Percentiles rank a stretch among this genome's conserved stretches.
Conservation (phyloP, 768 basidiomycete species). For the Agaricus subrufescens region DNA sequence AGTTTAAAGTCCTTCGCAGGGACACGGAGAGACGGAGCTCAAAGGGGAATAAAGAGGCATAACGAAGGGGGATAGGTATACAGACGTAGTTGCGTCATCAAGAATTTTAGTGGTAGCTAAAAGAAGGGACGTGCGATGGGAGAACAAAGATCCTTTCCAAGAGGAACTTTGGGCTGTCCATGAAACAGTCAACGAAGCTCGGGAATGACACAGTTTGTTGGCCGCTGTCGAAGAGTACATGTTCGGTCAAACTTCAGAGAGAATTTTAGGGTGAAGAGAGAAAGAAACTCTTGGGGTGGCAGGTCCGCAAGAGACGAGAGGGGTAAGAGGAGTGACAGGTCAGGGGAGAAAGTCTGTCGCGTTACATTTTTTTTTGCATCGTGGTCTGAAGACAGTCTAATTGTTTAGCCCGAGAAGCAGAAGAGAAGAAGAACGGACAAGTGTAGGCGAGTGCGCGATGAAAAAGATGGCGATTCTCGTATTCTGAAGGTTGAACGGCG, state of each 20-base stretch:
- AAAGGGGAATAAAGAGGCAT: background rate
- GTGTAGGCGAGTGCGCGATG: background rate
- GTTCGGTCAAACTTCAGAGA: no score
- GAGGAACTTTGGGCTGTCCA: background rate
- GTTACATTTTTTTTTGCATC: background rate
- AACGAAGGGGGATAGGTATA: no score
- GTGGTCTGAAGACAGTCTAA: background rate
- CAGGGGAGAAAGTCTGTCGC: background rate
- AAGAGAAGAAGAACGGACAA: conserved; percentile 1
- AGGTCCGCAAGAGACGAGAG: background rate
- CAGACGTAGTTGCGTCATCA: conserved; percentile 1
- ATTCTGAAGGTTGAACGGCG: background rate
- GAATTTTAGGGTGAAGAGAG: background rate
- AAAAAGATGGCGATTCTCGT: conserved; percentile 3
- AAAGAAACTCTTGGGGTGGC: background rate
- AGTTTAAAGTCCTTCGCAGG: background rate
- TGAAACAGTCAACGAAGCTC: conserved; percentile 2
- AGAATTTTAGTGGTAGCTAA: background rate
- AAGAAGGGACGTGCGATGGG: background rate
- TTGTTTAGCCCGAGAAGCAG: background rate
- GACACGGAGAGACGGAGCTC: background rate
- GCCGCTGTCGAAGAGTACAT: background rate
- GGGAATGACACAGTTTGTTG: background rate
- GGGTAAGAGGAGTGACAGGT: background rate
- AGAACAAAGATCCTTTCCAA: background rate